Base-by-base conservation (phyloP, 2,329 filamentous ascomycete genomes). In the Ceratocystis diversiconidia region DNA sequence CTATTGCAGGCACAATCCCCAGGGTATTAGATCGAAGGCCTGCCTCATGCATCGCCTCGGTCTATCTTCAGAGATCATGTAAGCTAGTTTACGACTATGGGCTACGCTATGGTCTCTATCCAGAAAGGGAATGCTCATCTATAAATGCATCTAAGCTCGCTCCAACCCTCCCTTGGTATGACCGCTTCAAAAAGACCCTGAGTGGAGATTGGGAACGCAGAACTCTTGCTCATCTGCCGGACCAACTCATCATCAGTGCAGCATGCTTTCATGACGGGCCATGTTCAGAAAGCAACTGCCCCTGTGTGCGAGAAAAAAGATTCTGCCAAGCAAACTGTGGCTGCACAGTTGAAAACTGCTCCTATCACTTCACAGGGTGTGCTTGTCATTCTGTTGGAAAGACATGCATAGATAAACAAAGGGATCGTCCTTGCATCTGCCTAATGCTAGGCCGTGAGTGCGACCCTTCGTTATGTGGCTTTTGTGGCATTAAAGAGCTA, bases 401-500 rank as follows among this genome's bases (percentile, higher is more conserved):
- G 72, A 79, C 79, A 0, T 88, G 85, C 68, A 69, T 79, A 5
- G 73, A 79, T 12, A 82, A 80, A 55, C 78, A 85, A 69, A 81
- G 80, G 68, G 82, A 83, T 65, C 75, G 74, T 67, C 79, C 80
- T 2, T 94, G 90, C 72, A 85, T 87, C 15, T 95, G 90, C 70
- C 78, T 85, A 22, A 79, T 82, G 70, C 79, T 90, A 63, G 87
- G 89, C 69, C 82, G 90, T 48, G 90, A 95, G 75, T 95, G 90
- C 71, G 90, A 94, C 70, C 85, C 89, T 1, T 84, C 87, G 67
- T 78, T 92, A 12, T 95, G 90, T 71, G 79, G 79, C 17, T 79
- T 77, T 7, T 94, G 90, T 70, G 89, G 89, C 32, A 87, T 68
- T 30, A 57, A 44, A 15, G 66, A 66, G 43, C 63, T 64, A 10